Percentiles rank a stretch among this genome's conserved stretches.
Conservation (phyloP, 768 basidiomycete species). For the Xerocomellus chrysenteron region DNA sequence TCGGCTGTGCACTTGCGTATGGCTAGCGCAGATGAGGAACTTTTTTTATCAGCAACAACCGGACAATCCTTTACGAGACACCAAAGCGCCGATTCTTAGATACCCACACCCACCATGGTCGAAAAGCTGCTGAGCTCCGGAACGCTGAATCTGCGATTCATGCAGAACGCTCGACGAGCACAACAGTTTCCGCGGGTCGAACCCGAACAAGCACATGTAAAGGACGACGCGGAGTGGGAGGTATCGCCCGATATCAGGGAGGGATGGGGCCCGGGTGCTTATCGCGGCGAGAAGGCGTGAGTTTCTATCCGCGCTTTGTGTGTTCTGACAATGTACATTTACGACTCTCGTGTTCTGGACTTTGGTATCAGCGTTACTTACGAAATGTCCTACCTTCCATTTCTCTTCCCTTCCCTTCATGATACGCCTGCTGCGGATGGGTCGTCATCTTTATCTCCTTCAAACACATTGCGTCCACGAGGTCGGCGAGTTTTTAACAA, state of each 20-base stretch:
- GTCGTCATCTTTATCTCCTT: conserved; percentile 21
- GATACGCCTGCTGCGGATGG: conserved; percentile 24
- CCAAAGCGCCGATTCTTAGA: neutral
- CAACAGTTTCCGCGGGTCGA: conserved; percentile 51
- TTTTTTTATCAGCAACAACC: neutral
- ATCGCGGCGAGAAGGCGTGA: conserved; percentile 30
- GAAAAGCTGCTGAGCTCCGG: conserved; percentile 60
- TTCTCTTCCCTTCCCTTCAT: conserved; percentile 48
- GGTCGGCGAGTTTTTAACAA: conserved; percentile 56
- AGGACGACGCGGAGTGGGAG: conserved; percentile 68
- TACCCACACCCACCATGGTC: conserved; percentile 13
- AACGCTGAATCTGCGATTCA: conserved; percentile 66
- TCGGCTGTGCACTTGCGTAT: neutral
- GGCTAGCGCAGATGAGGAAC: neutral
- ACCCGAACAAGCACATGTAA: conserved; percentile 51
- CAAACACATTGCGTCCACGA: conserved; percentile 31
- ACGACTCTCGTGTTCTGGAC: conserved; percentile 10
- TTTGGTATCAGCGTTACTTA: conserved; percentile 39
- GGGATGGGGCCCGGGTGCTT: conserved; percentile 44
- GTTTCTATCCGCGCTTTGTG: conserved; percentile 10
- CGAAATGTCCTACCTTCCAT: conserved; percentile 66
- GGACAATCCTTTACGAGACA: neutral
- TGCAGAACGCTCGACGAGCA: conserved; percentile 66
- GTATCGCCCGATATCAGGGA: conserved; percentile 51
- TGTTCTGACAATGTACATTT: conserved; percentile 20